Percentiles rank a stretch among this genome's conserved stretches.
Conservation (phyloP, 148 eudicot species). For the Chenopodium formosanum region DNA sequence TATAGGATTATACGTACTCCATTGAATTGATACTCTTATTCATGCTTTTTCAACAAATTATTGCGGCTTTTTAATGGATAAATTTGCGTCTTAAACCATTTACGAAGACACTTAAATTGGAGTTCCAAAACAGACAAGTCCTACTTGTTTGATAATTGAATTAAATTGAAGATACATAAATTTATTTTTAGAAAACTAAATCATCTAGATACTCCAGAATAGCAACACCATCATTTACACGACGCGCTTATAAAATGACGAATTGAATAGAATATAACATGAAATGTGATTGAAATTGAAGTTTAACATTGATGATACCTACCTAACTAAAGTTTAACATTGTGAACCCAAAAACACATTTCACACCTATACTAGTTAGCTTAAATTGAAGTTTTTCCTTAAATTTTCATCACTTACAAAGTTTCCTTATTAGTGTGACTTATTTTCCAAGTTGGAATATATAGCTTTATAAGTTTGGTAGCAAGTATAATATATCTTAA, state of each 20-base stretch:
- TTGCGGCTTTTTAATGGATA: too few species aligned
- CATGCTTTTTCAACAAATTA: too few species aligned
- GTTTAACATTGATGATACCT: neutral
- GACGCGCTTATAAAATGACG: neutral
- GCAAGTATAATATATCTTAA: neutral
- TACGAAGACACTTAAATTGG: too few species aligned
- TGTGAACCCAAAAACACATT: neutral
- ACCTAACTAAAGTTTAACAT: neutral
- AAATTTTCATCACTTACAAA: neutral
- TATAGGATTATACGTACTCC: neutral
- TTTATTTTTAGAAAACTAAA: too few species aligned
- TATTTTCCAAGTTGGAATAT: neutral
- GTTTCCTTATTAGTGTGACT: neutral
- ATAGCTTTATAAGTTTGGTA: conserved; percentile 15
- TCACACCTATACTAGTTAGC: neutral
- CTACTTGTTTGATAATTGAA: too few species aligned
- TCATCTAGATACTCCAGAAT: too few species aligned
- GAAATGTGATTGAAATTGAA: too few species aligned
- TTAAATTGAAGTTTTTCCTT: neutral
- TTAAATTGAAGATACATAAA: too few species aligned
- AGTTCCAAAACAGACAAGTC: too few species aligned
- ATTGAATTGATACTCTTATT: neutral
- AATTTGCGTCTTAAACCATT: too few species aligned
- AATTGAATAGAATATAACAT: neutral
- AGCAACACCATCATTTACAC: too few species aligned